phyloP scores from a whole-genome alignment of 768 basidiomycete genomes.

The Boletus rubropictus region DNA sequence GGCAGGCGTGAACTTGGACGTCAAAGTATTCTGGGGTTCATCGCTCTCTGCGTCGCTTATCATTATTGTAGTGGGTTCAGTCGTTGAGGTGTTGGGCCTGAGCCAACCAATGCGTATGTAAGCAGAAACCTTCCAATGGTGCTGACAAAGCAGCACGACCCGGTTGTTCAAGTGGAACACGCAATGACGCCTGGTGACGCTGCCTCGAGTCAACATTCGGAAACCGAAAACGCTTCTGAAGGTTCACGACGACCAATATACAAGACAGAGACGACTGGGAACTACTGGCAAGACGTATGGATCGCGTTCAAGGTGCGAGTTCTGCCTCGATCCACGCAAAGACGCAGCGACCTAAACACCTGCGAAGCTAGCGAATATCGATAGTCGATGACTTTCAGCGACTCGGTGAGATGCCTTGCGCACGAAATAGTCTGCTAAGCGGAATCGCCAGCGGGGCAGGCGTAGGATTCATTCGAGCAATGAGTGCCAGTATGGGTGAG shows the following conservation, averaged over 20 bases:
- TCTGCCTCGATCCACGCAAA: neutral
- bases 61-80: neutral
- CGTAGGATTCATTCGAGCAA: conserved; percentile 66
- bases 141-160: too few species aligned
- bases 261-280: conserved; percentile 28
- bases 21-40: conserved; percentile 68
- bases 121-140: too few species aligned
- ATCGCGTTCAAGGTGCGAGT: conserved; percentile 28
- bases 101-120: too few species aligned
- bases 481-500: conserved; percentile 51
- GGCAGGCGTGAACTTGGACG: conserved; percentile 58
- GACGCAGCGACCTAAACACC: conserved; percentile 9
- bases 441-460: conserved; percentile 79
- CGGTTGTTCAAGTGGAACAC: neutral
- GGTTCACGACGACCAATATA: conserved; percentile 21
- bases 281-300: conserved; percentile 30
- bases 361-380: conserved; percentile 43
- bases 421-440: conserved; percentile 64
- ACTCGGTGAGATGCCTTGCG: conserved; percentile 70
- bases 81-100: too few species aligned
- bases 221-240: conserved; percentile 4
- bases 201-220: conserved; percentile 1
- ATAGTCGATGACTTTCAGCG: conserved; percentile 49
- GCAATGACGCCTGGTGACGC: conserved; percentile 9
- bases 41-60: conserved; percentile 11